A percentile compares a stretch with the other conserved stretches of the same genome.
Conservation (phyloP, 305 asterid genomes). For the Solanum hybrid region DNA sequence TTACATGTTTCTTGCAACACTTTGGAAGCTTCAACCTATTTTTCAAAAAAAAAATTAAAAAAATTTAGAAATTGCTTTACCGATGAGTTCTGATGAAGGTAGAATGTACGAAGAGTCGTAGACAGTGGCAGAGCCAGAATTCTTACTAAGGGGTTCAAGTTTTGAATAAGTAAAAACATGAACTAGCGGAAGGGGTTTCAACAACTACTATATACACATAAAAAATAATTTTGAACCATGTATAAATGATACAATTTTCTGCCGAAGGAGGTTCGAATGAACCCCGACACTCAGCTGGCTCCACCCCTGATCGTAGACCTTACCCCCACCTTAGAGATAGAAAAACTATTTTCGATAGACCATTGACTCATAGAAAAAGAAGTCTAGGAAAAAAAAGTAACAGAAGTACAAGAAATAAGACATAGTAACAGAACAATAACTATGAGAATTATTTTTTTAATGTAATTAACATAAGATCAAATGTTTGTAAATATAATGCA, state of each 20-base stretch:
- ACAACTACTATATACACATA: too few relatives aligned
- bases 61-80: neutral
- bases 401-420: neutral
- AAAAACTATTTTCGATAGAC: too few relatives aligned
- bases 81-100: neutral
- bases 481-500: neutral
- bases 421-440: neutral
- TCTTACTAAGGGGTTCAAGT: too few relatives aligned
- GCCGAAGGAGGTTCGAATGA: too few relatives aligned
- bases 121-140: neutral
- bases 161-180: too few relatives aligned
- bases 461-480: neutral
- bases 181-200: too few relatives aligned
- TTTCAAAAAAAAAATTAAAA: neutral
- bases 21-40: conserved; percentile 70
- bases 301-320: neutral
- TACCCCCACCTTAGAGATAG: neutral
- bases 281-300: too few relatives aligned
- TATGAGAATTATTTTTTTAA: neutral
- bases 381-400: neutral
- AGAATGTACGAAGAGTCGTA: neutral
- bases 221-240: too few relatives aligned
- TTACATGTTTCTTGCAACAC: conserved; percentile 91
- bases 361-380: too few relatives aligned
- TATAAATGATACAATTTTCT: too few relatives aligned